Conservation (phyloP, 2,329 filamentous ascomycete species). For the Fusarium sp. region DNA sequence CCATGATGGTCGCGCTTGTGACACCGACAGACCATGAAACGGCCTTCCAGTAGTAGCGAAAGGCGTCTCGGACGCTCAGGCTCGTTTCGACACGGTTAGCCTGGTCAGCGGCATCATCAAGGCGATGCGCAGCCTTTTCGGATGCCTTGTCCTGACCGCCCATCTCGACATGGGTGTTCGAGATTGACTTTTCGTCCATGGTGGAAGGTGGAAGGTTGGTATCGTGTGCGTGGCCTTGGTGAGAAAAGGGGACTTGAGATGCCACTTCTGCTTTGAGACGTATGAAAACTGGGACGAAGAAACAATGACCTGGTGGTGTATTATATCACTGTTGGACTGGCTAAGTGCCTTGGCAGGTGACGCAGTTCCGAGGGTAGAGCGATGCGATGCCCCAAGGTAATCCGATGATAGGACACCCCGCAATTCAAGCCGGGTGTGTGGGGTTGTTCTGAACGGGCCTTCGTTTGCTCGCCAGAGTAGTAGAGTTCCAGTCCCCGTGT, state of each 20-base stretch:
- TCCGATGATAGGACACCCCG: not conserved
- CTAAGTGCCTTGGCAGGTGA: not conserved
- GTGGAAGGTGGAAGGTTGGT: not conserved
- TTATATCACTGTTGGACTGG: not conserved
- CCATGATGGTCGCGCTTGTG: constrained; percentile 18
- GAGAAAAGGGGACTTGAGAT: not conserved
- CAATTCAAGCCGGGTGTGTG: not conserved
- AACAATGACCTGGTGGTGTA: not conserved
- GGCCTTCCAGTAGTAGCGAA: constrained; percentile 9
- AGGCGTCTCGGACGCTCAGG: not conserved
- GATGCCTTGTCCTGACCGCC: not conserved
- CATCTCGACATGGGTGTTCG: not conserved
- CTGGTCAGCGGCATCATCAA: not conserved
- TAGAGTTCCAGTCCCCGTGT: too few species aligned
- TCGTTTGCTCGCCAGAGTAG: too few species aligned
- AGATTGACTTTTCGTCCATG: not conserved
- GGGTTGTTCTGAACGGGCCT: too few species aligned
- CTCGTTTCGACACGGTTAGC: not conserved
- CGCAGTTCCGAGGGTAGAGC: not conserved
- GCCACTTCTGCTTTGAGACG: not conserved
- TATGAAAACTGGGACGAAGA: not conserved
- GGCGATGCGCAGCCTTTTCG: not conserved
- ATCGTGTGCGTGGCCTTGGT: not conserved
- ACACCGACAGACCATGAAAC: constrained; percentile 11
- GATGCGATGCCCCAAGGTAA: not conserved